Percentiles rank a stretch among this genome's conserved stretches.
These are phyloP conservation scores for Fraxinus albicans DNA, from an alignment of 305 asterid genomes.

Conservation along the genomic window DNA sequence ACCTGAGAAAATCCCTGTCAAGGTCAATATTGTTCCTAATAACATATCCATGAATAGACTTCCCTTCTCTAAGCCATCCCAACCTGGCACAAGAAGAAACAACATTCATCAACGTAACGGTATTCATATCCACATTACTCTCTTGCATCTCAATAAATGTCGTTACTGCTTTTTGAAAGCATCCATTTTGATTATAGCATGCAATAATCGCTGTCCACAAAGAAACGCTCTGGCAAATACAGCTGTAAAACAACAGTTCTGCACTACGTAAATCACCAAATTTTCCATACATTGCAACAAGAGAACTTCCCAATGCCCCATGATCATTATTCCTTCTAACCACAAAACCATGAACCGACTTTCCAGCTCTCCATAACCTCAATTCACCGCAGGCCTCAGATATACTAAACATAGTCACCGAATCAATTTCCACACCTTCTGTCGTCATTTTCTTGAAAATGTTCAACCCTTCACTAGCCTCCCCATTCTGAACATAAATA, in stretches of 20 bases:
- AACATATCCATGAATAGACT: slow-evolving; percentile 60
- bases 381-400: slow-evolving; percentile 82
- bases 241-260: slow-evolving; percentile 35
- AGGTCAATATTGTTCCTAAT: slow-evolving; percentile 45
- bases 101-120: slow-evolving; percentile 65
- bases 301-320: slow-evolving; percentile 60
- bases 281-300: slow-evolving; percentile 85
- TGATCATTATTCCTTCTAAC: slow-evolving; percentile 42
- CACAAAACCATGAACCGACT: slow-evolving; percentile 61
- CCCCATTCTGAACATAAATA: slow-evolving; percentile 49
- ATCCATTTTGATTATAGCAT: slow-evolving; percentile 69
- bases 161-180: slow-evolving; percentile 43
- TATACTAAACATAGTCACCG: slow-evolving; percentile 63
- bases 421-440: slow-evolving; percentile 54
- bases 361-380: slow-evolving; percentile 50
- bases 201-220: slow-evolving; percentile 82
- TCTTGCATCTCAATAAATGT: slow-evolving; percentile 47
- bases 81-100: slow-evolving; percentile 76
- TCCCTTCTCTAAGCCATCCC: slow-evolving; percentile 62
- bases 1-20: slow-evolving; percentile 55
- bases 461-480: slow-evolving; percentile 46
- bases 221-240: slow-evolving; percentile 37
- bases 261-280: slow-evolving; percentile 59
- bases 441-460: slow-evolving; percentile 56
- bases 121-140: slow-evolving; percentile 46